Percentiles rank a stretch among this genome's conserved stretches.
phyloP scores from a whole-genome alignment of 73 alveolate genomes.

The Halteria grandinella region DNA sequence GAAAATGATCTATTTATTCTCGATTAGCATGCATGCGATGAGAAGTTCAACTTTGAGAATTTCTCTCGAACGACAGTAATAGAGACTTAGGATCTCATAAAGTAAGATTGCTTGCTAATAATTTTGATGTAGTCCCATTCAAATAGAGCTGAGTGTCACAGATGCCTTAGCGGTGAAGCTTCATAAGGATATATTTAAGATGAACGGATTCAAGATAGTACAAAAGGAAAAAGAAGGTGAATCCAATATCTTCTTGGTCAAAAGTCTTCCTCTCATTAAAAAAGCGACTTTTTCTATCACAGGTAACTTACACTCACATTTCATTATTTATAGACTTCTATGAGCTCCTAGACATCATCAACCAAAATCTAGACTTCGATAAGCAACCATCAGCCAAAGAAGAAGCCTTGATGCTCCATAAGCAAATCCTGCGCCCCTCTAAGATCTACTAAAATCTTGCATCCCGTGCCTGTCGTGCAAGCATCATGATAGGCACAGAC shows the following conservation, averaged over 20 bases:
- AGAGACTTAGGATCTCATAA: slow-evolving; percentile 62
- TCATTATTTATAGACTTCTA: slow-evolving; percentile 62
- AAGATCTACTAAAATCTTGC: slow-evolving; percentile 88
- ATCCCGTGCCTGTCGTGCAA: slow-evolving; percentile 94
- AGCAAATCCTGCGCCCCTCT: slow-evolving; percentile 75
- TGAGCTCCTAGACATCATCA: slow-evolving; percentile 44
- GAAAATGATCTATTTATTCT: slow-evolving; percentile 79
- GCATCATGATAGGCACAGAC: slow-evolving; percentile 93
- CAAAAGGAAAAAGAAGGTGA: slow-evolving; percentile 36
- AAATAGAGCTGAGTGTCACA: slow-evolving; percentile 60
- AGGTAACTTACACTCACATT: too few relatives aligned
- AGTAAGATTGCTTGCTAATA: too few relatives aligned
- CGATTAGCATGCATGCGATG: slow-evolving; percentile 99
- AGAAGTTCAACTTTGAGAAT: slow-evolving; percentile 90
- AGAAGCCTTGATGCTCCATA: slow-evolving; percentile 49
- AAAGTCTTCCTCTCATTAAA: slow-evolving; percentile 52
- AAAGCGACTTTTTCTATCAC: slow-evolving; percentile 43
- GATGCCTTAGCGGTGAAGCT: slow-evolving; percentile 59
- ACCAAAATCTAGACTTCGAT: slow-evolving; percentile 40
- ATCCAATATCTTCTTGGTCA: slow-evolving; percentile 14
- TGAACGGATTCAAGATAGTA: slow-evolving; percentile 71
- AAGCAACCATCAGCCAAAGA: slow-evolving; percentile 28
- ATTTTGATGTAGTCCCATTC: slow-evolving; percentile 70
- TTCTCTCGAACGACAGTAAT: slow-evolving; percentile 72
- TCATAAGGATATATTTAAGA: slow-evolving; percentile 58